Base-by-base conservation (phyloP, 2,329 filamentous ascomycete genomes). In the Cercospora brassicicola region DNA sequence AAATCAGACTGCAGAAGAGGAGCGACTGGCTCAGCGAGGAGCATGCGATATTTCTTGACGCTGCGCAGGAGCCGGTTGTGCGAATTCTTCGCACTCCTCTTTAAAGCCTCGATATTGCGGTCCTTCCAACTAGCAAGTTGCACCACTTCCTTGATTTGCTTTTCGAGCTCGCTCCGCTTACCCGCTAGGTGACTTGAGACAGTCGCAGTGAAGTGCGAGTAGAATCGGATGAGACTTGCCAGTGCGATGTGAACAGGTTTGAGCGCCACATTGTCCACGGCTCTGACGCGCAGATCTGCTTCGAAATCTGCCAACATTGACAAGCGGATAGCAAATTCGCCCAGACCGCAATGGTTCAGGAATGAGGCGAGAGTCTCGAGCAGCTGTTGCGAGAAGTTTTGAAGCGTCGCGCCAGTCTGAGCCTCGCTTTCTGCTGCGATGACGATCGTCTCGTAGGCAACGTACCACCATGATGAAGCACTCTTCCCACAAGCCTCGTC, bases 91-190 rank as follows among this genome's bases (percentile, higher is more conserved):
- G 95, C 93, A 79, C 94, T 98, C 76, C 97, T 93, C 72, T 90
- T 88, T 15, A 99, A 83, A 0, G 93, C 92, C 59, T 90, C 90
- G 69, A 99, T 96, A 75, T 98, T 99, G 23, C 92, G 97, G 74
- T 99, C 95, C 78, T 96, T 97, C 96, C 96, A 99, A 79, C 93
- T 97, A 7, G 94, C 93, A 74, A 99, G 83, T 62, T 96, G 88
- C 15, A 99, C 86, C n/a, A 97, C 89, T 73, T 98, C 92, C 77
- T 91, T 94, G 86, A 98, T 92, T 66, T 93, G 89, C 80, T 93
- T 97, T 78, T 98, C 94, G n/a, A 98, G 85, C 0, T 86, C 84
- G 6, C 84, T 82, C 65, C 93, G 88, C n/a, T 90, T 91, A 55
- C 87, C 87, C 20, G 82, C 81, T 39, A 97, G 85, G 0, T 84